A percentile compares a stretch with the other conserved stretches of the same genome.
phyloP scores from a whole-genome alignment of 768 basidiomycete species.

The Myochromella boudieri region DNA sequence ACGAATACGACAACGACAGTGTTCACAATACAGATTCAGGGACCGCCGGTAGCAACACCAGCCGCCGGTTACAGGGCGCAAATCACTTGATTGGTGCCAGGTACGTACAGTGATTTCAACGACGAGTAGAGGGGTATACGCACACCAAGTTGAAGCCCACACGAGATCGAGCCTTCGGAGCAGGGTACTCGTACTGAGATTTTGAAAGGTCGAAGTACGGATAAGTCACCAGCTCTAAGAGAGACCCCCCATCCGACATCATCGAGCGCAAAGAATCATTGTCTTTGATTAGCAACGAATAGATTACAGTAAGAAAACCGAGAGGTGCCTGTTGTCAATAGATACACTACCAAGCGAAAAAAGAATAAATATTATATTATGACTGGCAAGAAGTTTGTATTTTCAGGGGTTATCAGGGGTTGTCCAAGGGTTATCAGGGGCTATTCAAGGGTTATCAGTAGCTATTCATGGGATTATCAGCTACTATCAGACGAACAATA shows the following conservation, averaged over 20 bases:
- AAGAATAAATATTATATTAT: too few species aligned
- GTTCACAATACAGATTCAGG: constrained; percentile 3
- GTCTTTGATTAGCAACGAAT: too few species aligned
- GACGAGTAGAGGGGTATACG: not conserved
- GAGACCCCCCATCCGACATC: too few species aligned
- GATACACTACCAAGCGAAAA: too few species aligned
- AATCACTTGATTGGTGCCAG: not conserved
- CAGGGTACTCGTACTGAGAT: too few species aligned
- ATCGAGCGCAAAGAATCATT: too few species aligned
- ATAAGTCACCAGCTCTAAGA: too few species aligned
- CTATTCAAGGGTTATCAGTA: not conserved
- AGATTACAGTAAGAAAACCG: too few species aligned
- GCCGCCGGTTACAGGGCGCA: constrained; percentile 15
- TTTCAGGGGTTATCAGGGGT: not conserved
- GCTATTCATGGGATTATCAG: too few species aligned
- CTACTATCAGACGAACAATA: too few species aligned
- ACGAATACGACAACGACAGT: constrained; percentile 1
- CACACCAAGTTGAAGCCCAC: not conserved
- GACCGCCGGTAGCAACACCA: constrained; percentile 17
- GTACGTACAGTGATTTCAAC: not conserved
- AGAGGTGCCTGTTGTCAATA: constrained; percentile 6
- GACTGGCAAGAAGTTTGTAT: not conserved
- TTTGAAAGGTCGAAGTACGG: too few species aligned
- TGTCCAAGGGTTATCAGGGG: not conserved
- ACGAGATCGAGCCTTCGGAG: too few species aligned